Percentiles rank a stretch among this genome's conserved stretches.
Evolutionary conservation across 2,329 filamentous ascomycete species (phyloP).

Genomic region (Talaromyces piceae): DNA sequence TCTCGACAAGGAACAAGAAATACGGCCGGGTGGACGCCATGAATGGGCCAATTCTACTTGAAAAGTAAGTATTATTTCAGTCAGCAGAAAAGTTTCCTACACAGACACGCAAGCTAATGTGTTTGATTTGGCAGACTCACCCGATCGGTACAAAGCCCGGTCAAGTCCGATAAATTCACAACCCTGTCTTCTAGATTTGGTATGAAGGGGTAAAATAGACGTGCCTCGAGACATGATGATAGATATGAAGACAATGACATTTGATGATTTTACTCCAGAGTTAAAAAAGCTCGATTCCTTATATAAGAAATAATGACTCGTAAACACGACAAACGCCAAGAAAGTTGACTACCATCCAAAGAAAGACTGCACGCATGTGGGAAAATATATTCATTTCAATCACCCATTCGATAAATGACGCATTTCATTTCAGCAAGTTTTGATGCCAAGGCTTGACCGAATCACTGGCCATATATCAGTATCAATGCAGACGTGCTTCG

Average conservation of each 20-base stretch:
- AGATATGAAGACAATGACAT: neutral
- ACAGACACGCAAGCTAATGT: conserved; percentile 14
- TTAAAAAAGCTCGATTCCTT: conserved; percentile 1
- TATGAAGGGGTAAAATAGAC: conserved; percentile 40
- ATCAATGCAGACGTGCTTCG: neutral
- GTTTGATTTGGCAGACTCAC: conserved; percentile 49
- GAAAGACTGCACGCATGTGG: neutral
- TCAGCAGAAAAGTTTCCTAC: conserved; percentile 1
- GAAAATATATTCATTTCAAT: neutral
- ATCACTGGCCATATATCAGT: conserved; percentile 2
- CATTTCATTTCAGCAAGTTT: neutral
- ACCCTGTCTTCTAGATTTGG: conserved; percentile 71
- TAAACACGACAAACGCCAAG: conserved; percentile 1
- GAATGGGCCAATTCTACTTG: conserved; percentile 80
- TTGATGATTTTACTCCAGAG: neutral
- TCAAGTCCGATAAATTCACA: conserved; percentile 56
- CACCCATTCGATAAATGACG: neutral
- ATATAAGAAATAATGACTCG: neutral
- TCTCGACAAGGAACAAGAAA: conserved; percentile 80
- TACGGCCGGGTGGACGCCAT: conserved; percentile 88
- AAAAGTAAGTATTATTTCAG: conserved; percentile 58
- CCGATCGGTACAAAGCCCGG: conserved; percentile 52
- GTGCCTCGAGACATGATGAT: neutral
- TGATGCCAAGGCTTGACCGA: neutral
- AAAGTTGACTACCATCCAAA: neutral